Percentiles rank a stretch among this genome's conserved stretches.
Conservation (phyloP, 2,329 filamentous ascomycete genomes). For the Exophiala oligosperma region DNA sequence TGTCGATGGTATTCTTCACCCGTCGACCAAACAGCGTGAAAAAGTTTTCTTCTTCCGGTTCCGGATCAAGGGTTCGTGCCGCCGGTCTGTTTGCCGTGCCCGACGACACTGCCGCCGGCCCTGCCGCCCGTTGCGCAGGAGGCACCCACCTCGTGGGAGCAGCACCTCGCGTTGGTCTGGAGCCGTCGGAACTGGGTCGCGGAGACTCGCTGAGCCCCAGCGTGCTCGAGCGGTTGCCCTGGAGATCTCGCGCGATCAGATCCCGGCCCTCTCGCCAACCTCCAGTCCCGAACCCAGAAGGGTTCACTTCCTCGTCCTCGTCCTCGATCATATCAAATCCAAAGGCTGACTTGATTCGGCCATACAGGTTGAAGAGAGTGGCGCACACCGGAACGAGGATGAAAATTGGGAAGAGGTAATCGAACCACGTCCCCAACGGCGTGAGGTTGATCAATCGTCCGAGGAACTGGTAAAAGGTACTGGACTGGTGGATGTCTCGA, state of each 20-base stretch:
- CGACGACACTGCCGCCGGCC: too few relatives aligned
- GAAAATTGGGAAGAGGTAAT: slow-evolving; percentile 83
- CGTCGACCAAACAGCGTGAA: slow-evolving; percentile 81
- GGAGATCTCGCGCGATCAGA: slow-evolving; percentile 82
- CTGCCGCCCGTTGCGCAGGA: slow-evolving; percentile 25
- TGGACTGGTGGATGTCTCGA: slow-evolving; percentile 68
- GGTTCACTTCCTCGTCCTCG: slow-evolving; percentile 64
- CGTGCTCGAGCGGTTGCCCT: slow-evolving; percentile 54
- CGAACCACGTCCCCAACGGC: slow-evolving; percentile 77
- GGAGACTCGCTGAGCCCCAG: slow-evolving; percentile 37
- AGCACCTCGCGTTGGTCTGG: slow-evolving; percentile 29
- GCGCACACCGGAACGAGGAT: slow-evolving; percentile 83
- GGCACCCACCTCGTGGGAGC: slow-evolving; percentile 38
- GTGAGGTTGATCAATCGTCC: slow-evolving; percentile 82
- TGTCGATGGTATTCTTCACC: slow-evolving; percentile 89
- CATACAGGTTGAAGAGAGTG: slow-evolving; percentile 86
- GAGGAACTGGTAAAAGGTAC: slow-evolving; percentile 84
- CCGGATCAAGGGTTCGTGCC: slow-evolving; percentile 49
- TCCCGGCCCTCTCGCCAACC: slow-evolving; percentile 90
- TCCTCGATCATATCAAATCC: slow-evolving; percentile 80
- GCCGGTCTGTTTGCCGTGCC: slow-evolving; percentile 22
- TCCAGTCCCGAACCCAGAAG: slow-evolving; percentile 69
- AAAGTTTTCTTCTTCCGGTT: slow-evolving; percentile 75
- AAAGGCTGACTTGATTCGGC: slow-evolving; percentile 71
- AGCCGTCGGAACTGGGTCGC: slow-evolving; percentile 32